Conservation (phyloP, 176 grass and related monocot species). For the Oryza officinalis region DNA sequence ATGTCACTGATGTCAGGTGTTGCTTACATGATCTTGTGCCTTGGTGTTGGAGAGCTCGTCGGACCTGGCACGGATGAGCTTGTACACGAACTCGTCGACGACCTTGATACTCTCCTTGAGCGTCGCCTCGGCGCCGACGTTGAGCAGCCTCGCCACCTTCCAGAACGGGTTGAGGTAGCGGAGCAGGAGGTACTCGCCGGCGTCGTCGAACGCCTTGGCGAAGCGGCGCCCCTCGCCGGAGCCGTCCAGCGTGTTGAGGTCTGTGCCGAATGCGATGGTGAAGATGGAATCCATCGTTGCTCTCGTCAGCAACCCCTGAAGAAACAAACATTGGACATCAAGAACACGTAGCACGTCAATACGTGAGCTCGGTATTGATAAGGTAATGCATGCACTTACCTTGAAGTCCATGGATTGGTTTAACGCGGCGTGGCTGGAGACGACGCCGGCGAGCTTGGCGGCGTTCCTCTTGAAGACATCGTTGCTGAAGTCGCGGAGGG, state of each 20-base stretch:
- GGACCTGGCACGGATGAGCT: slow-evolving; percentile 25
- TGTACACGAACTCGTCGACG: slow-evolving; percentile 65
- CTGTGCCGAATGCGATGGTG: slow-evolving; percentile 51
- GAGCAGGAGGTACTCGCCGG: slow-evolving; percentile 50
- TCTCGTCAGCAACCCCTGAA: slow-evolving; percentile 49
- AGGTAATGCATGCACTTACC: background rate
- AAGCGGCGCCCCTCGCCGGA: slow-evolving; percentile 44
- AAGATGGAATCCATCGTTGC: slow-evolving; percentile 79
- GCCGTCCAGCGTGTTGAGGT: slow-evolving; percentile 48
- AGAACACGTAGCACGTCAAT: no score
- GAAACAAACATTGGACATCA: background rate
- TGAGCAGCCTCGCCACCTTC: slow-evolving; percentile 49
- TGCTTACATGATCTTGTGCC: slow-evolving; percentile 26
- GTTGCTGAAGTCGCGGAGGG: slow-evolving; percentile 60
- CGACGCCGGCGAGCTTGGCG: slow-evolving; percentile 45
- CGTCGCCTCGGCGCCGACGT: slow-evolving; percentile 46
- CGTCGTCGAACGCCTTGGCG: slow-evolving; percentile 65
- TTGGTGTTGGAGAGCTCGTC: slow-evolving; percentile 22
- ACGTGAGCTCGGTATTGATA: no score
- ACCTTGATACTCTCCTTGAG: slow-evolving; percentile 42
- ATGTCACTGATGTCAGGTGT: no score
- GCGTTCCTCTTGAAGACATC: slow-evolving; percentile 53
- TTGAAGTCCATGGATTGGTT: slow-evolving; percentile 45
- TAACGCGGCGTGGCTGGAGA: background rate
- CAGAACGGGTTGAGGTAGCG: slow-evolving; percentile 64